Conservation (phyloP, 805 yeast species). For the Kuraishia cidri region DNA sequence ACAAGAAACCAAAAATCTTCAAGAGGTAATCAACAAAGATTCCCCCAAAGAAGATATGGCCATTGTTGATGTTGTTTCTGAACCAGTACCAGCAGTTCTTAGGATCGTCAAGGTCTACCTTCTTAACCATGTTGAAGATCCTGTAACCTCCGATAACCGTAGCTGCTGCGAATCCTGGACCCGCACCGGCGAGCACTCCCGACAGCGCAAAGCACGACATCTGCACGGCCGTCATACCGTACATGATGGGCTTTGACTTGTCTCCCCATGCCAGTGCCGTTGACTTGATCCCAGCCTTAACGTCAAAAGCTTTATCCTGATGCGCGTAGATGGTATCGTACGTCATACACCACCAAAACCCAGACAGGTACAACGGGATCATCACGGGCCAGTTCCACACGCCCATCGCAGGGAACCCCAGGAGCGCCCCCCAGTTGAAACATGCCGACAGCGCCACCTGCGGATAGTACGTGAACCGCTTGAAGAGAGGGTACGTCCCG, state of each 20-base stretch:
- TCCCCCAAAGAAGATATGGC: slow-evolving; percentile 58
- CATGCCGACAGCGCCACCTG: slow-evolving; percentile 75
- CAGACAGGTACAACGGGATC: slow-evolving; percentile 67
- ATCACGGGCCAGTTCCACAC: slow-evolving; percentile 70
- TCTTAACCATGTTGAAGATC: slow-evolving; percentile 55
- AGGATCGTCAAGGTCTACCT: slow-evolving; percentile 76
- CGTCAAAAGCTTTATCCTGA: slow-evolving; percentile 87
- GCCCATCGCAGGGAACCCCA: slow-evolving; percentile 96
- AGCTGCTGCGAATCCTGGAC: slow-evolving; percentile 74
- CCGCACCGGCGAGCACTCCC: slow-evolving; percentile 72
- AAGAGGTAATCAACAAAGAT: slow-evolving; percentile 57
- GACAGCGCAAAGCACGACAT: slow-evolving; percentile 53
- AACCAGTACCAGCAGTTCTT: slow-evolving; percentile 78
- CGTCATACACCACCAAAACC: slow-evolving; percentile 88
- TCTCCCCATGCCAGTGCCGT: slow-evolving; percentile 95
- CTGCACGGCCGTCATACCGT: slow-evolving; percentile 60
- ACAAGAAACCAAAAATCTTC: slow-evolving; percentile 34
- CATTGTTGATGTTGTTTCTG: slow-evolving; percentile 68
- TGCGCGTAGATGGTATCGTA: slow-evolving; percentile 97
- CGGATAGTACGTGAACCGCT: slow-evolving; percentile 93
- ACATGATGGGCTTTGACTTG: slow-evolving; percentile 60
- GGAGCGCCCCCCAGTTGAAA: slow-evolving; percentile 89
- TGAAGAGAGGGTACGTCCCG: slow-evolving; percentile 85
- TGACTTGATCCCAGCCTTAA: slow-evolving; percentile 86
- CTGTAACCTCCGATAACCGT: slow-evolving; percentile 63